These are phyloP conservation scores for Metschnikowia cerradonensis DNA, from an alignment of 805 yeast species.

Conservation along the genomic window DNA sequence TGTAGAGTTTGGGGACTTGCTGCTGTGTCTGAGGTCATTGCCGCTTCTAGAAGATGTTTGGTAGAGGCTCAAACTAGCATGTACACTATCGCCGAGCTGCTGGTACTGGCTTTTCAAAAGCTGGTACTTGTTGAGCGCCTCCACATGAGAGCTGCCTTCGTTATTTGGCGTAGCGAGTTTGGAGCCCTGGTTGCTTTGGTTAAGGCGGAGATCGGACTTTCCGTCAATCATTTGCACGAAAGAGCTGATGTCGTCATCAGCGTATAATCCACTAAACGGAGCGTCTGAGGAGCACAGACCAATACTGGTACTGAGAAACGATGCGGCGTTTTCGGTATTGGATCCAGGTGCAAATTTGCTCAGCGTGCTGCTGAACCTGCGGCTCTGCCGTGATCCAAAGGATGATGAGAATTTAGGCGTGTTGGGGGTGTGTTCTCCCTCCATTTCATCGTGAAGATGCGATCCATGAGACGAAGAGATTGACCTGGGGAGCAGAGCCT, in stretches of 20 bases:
- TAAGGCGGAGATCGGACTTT: constrained; percentile 48
- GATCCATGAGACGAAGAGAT: constrained; percentile 40
- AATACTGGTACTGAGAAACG: constrained; percentile 31
- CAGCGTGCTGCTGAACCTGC: constrained; percentile 43
- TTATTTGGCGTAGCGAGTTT: constrained; percentile 14
- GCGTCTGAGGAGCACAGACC: constrained; percentile 35
- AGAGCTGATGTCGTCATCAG: constrained; percentile 60
- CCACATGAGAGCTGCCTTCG: constrained; percentile 28
- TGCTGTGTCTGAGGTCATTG: constrained; percentile 6
- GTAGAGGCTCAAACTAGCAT: constrained; percentile 43
- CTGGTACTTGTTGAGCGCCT: constrained; percentile 50
- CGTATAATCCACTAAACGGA: constrained; percentile 41
- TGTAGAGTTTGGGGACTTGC: constrained; percentile 1
- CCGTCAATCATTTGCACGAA: constrained; percentile 70
- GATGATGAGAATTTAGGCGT: constrained; percentile 68
- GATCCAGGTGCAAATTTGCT: constrained; percentile 14
- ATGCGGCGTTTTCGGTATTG: constrained; percentile 18
- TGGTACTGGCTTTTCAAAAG: constrained; percentile 50
- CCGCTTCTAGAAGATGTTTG: constrained; percentile 13
- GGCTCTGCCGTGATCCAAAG: constrained; percentile 58
- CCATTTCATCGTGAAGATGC: constrained; percentile 27
- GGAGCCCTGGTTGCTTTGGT: constrained; percentile 17
- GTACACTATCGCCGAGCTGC: constrained; percentile 51
- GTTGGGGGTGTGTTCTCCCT: constrained; percentile 27
- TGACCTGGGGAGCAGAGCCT: constrained; percentile 30